Conservation (phyloP, 768 basidiomycete genomes). For the Leccinum truebloodii region DNA sequence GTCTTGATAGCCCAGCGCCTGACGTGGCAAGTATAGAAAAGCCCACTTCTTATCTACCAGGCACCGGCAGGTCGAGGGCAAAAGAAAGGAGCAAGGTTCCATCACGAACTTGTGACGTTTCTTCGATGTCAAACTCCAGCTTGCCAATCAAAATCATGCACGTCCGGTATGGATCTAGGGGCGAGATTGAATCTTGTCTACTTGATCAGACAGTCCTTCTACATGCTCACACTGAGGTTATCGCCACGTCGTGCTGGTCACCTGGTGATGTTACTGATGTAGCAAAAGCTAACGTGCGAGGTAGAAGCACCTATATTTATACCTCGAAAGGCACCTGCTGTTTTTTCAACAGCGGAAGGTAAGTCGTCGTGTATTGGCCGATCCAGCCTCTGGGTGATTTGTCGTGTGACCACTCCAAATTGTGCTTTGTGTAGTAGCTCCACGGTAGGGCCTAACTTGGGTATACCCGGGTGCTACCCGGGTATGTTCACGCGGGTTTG, state of each 20-base stretch:
- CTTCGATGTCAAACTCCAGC: conserved; percentile 1
- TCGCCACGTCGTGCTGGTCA: conserved; percentile 2
- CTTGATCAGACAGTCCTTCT: neutral
- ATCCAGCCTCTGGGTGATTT: neutral
- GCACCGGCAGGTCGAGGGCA: no score
- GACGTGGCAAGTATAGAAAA: neutral
- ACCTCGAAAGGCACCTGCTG: neutral
- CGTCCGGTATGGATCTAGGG: neutral
- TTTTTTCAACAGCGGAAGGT: neutral
- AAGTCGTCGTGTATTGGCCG: neutral
- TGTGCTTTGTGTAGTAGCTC: no score
- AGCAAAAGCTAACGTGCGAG: neutral
- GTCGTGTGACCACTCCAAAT: neutral
- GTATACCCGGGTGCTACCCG: neutral
- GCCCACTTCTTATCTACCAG: neutral
- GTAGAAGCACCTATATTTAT: neutral
- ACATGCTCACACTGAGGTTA: conserved; percentile 5
- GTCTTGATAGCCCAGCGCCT: neutral
- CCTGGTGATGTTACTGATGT: neutral
- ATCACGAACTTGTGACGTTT: neutral
- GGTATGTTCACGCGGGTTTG: neutral
- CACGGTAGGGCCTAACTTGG: neutral
- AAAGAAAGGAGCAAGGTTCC: neutral
- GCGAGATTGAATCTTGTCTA: neutral
- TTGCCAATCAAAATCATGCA: neutral